phyloP scores from a whole-genome alignment of 2,329 filamentous ascomycete species.

The Rutstroemia sp. region DNA sequence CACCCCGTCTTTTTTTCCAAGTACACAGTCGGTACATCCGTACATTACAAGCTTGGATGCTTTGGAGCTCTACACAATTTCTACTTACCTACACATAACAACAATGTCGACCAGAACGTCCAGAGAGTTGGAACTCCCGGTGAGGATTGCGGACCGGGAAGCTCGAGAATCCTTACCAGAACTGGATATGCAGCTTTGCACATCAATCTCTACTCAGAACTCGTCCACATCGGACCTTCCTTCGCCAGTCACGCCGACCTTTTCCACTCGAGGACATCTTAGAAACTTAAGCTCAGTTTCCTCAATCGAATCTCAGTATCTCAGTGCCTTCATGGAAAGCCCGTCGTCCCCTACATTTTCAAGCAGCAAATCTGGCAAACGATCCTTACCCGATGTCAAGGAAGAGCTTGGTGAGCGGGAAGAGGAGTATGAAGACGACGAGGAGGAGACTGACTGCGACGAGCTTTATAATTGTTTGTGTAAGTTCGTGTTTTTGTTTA shows the following conservation, averaged over 20 bases:
- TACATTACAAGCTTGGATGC: slow-evolving; percentile 11
- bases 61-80: neutral
- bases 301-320: slow-evolving; percentile 56
- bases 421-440: slow-evolving; percentile 37
- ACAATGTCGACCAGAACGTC: neutral
- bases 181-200: slow-evolving; percentile 26
- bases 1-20: neutral
- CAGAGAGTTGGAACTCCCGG: slow-evolving; percentile 43
- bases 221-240: slow-evolving; percentile 53
- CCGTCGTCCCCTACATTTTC: slow-evolving; percentile 51
- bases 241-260: slow-evolving; percentile 65
- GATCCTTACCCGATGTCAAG: slow-evolving; percentile 70
- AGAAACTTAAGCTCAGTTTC: slow-evolving; percentile 70
- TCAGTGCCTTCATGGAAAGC: slow-evolving; percentile 42
- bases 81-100: neutral
- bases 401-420: slow-evolving; percentile 73
- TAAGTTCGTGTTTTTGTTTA: slow-evolving; percentile 40
- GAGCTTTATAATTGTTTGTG: slow-evolving; percentile 64
- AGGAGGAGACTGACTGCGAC: slow-evolving; percentile 27
- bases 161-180: slow-evolving; percentile 33
- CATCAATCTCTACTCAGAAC: slow-evolving; percentile 25
- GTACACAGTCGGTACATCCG: neutral
- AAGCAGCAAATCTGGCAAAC: slow-evolving; percentile 49
- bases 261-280: slow-evolving; percentile 52
- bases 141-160: slow-evolving; percentile 44